Evolutionary conservation across 306 rosid species (phyloP).

Genomic region (Ammopiptanthus mongolicus): DNA sequence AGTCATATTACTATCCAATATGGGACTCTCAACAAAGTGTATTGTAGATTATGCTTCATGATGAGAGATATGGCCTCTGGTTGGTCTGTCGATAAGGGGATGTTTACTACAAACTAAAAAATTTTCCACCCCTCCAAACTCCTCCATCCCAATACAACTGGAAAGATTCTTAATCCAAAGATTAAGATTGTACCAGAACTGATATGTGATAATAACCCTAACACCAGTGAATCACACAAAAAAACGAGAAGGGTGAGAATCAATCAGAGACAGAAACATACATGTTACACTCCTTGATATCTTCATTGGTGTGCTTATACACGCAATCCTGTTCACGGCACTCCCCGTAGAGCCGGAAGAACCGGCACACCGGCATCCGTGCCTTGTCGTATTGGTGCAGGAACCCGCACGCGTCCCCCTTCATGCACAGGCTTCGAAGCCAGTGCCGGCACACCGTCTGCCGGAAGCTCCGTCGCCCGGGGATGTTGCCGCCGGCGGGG

Average conservation of each 20-base stretch:
- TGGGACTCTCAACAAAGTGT: too few relatives aligned
- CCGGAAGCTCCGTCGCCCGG: constrained; percentile 80
- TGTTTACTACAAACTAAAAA: neutral
- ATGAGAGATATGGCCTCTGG: neutral
- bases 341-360: constrained; percentile 85
- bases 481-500: constrained; percentile 15
- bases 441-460: constrained; percentile 99
- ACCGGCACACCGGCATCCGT: constrained; percentile 95
- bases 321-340: constrained; percentile 99
- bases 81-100: neutral
- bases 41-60: neutral
- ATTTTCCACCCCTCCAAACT: neutral
- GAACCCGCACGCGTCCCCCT: constrained; percentile 98
- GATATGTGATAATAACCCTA: neutral
- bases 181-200: neutral
- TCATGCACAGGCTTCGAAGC: constrained; percentile 93
- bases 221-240: neutral
- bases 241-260: neutral
- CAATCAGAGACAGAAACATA: constrained; percentile 20
- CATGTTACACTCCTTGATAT: constrained; percentile 98
- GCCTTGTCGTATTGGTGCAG: constrained; percentile 95
- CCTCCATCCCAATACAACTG: too few relatives aligned
- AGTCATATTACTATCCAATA: too few relatives aligned
- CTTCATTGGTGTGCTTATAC: constrained; percentile 94
- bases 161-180: neutral